These are phyloP conservation scores for Arthrobotrys megalospora DNA, from an alignment of 2,329 filamentous ascomycete genomes.

Conservation along the genomic window DNA sequence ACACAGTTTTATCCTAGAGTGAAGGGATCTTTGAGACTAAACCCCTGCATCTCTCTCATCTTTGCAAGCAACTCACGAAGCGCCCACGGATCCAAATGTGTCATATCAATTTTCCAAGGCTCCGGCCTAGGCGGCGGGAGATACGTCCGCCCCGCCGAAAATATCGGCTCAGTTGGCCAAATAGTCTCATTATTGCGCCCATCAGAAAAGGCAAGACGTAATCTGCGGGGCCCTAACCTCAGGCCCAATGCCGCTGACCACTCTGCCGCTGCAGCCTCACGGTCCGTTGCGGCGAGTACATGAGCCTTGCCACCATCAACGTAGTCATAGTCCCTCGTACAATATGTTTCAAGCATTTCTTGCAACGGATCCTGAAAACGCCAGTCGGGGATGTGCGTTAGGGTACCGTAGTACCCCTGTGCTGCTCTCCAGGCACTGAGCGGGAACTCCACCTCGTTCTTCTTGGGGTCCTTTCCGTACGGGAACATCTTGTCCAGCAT, in stretches of 20 bases:
- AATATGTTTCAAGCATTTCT: background rate
- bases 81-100: background rate
- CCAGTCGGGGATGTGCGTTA: background rate
- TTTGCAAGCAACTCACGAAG: background rate
- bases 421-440: background rate
- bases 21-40: too few relatives aligned
- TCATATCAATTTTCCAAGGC: background rate
- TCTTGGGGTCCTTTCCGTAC: background rate
- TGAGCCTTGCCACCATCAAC: background rate
- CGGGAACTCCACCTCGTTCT: background rate
- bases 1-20: too few relatives aligned
- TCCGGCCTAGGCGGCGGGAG: too few relatives aligned
- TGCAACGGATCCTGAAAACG: background rate
- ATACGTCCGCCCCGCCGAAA: too few relatives aligned
- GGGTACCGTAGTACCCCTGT: background rate
- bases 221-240: too few relatives aligned
- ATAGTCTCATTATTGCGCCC: too few relatives aligned
- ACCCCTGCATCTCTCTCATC: background rate
- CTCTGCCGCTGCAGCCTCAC: too few relatives aligned
- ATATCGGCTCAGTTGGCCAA: too few relatives aligned
- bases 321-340: background rate
- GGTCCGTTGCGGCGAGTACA: too few relatives aligned
- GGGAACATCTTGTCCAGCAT: conserved; percentile 12
- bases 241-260: too few relatives aligned
- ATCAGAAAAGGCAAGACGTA: too few relatives aligned